Conservation (phyloP, 2,329 filamentous ascomycete genomes). For the Cyphellophora attinorum region DNA sequence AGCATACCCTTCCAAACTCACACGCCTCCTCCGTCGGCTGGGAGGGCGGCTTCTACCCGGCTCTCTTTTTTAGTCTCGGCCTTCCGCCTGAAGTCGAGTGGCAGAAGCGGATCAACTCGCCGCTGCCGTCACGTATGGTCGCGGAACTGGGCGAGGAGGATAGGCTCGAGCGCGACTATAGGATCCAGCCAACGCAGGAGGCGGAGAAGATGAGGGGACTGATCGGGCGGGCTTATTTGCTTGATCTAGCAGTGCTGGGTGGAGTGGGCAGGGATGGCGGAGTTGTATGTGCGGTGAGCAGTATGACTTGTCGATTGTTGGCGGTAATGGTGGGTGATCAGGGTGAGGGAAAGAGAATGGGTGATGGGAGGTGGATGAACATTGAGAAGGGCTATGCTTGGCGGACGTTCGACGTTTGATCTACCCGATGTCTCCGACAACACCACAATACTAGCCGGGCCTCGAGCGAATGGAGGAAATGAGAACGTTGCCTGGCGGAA, state of each 20-base stretch:
- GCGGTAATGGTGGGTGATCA: slow-evolving; percentile 87
- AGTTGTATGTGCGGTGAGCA: slow-evolving; percentile 66
- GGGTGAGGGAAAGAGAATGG: slow-evolving; percentile 45
- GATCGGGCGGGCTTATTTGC: slow-evolving; percentile 69
- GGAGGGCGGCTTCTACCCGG: slow-evolving; percentile 78
- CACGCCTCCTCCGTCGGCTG: slow-evolving; percentile 65
- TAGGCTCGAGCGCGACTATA: slow-evolving; percentile 11
- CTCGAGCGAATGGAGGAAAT: no score
- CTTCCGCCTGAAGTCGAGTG: slow-evolving; percentile 29
- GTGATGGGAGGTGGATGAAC: slow-evolving; percentile 59
- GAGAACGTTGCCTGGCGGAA: no score
- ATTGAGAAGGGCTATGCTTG: slow-evolving; percentile 64
- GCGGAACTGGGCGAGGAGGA: slow-evolving; percentile 1
- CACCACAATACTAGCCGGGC: no score
- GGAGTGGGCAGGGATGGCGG: slow-evolving; percentile 58
- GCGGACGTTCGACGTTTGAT: slow-evolving; percentile 32
- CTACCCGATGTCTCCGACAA: background rate
- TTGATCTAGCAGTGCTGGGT: slow-evolving; percentile 68
- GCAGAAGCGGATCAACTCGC: slow-evolving; percentile 8
- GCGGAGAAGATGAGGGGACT: slow-evolving; percentile 62
- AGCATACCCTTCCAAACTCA: slow-evolving; percentile 49
- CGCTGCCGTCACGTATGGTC: slow-evolving; percentile 10
- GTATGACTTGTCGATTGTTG: slow-evolving; percentile 55
- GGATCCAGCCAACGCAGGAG: slow-evolving; percentile 20
- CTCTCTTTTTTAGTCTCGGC: slow-evolving; percentile 73